Evolutionary conservation across 257 asterid genomes (phyloP), one percentile per base, ranked within the genome.

Genomic region (Fraxinus quadrangulata): DNA sequence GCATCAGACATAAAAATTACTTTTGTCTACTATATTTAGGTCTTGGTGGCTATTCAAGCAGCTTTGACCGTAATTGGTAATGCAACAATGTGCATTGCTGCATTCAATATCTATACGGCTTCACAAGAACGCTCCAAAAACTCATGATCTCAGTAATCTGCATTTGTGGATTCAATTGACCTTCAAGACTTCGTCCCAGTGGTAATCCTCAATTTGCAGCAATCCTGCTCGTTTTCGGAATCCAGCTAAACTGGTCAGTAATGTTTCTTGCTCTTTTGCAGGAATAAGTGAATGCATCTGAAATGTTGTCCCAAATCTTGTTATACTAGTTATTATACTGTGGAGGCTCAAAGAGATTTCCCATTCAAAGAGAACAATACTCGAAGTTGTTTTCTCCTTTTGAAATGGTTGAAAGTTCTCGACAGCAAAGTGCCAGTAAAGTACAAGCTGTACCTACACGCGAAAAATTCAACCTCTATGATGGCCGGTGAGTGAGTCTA

Each of bases 31-130:
- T 71, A 67, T 71, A 77, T 81, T 67, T 81, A 95, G 99, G 88
- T 89, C 45, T 82, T 95, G 88, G 99, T 95, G 82, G 97, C 90
- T 79, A 84, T 95, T 78, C 99, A 95, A 87, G 98, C 97, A n/a
- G 98, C 98, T 71, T 84, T 95, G 82, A 95, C 99, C 1, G 89
- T 93, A 23, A 81, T 93, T 73, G 99, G 99, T 61, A 95, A 91
- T 12, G 86, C 82, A 9, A 93, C 99, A 56, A 95, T 95, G 96
- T 95, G 97, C 87, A 34, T 95, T 72, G 99, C 99, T 78, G 99
- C 98, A 72, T 95, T 89, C 80, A 96, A 94, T 63, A 92, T 95
- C 77, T 93, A 90, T 83, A 77, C 33, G 39, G 83, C 89, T 1
- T 85, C 97, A 66, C 88, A 87, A 65, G 87, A 88, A 80, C 79